phyloP scores from a whole-genome alignment of 305 asterid genomes.

The Fraxinus ornus region DNA sequence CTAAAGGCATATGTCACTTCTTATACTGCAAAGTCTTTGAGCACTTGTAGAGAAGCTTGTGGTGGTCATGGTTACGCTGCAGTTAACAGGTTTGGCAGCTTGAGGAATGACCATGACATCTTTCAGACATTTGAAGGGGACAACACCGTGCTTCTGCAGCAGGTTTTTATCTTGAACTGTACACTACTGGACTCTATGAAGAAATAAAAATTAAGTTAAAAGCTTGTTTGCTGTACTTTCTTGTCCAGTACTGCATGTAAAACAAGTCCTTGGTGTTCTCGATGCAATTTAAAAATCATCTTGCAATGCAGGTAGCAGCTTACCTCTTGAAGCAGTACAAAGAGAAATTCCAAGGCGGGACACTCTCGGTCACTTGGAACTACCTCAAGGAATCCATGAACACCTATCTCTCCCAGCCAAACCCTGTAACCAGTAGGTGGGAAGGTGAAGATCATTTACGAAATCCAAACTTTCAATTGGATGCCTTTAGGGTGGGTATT shows the following conservation, averaged over 20 bases:
- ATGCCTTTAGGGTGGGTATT: conserved; percentile 80
- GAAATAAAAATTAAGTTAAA: neutral
- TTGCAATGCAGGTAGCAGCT: conserved; percentile 71
- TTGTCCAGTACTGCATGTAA: neutral
- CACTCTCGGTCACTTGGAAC: conserved; percentile 85
- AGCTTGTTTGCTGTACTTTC: neutral
- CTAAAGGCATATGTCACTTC: conserved; percentile 91
- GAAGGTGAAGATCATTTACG: conserved; percentile 90
- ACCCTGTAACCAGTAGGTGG: conserved; percentile 96
- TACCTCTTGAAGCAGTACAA: conserved; percentile 82
- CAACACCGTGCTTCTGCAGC: conserved; percentile 94
- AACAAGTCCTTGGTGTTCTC: neutral
- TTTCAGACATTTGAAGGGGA: conserved; percentile 99
- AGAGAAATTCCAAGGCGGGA: conserved; percentile 83
- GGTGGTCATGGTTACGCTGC: conserved; percentile 99
- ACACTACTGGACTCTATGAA: neutral
- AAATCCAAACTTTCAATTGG: conserved; percentile 89
- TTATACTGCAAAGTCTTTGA: conserved; percentile 76
- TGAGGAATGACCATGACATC: conserved; percentile 96
- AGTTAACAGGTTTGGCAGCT: conserved; percentile 84
- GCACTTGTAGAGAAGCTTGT: conserved; percentile 90
- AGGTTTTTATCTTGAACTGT: conserved; percentile 41
- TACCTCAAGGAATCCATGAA: conserved; percentile 92
- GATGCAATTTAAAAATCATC: neutral
- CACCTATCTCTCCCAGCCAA: conserved; percentile 84